Evolutionary conservation across 106 monocot species (phyloP).

Genomic region (Xerophyta viscosa): DNA sequence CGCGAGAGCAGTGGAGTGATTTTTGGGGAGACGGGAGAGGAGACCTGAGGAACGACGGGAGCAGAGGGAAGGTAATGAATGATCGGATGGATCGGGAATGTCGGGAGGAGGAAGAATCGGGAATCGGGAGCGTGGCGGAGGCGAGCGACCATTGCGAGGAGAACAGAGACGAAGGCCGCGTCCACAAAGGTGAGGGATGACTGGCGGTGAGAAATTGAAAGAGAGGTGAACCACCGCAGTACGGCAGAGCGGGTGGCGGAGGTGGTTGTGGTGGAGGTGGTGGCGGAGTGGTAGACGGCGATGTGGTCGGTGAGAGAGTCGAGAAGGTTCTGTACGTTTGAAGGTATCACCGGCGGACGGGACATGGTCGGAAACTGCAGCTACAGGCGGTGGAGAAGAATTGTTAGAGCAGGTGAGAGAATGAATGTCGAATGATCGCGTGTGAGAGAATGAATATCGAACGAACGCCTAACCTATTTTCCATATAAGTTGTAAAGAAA

Average conservation of each 20-base stretch:
- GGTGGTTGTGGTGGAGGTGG: constrained; percentile 13
- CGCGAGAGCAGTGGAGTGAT: constrained; percentile 11
- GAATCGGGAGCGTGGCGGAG: constrained; percentile 45
- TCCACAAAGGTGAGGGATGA: constrained; percentile 57
- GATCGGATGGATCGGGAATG: constrained; percentile 30
- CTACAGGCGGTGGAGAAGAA: too few species aligned
- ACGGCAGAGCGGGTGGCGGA: constrained; percentile 40
- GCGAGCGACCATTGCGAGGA: constrained; percentile 53
- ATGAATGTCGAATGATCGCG: too few species aligned
- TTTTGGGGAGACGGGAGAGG: constrained; percentile 20
- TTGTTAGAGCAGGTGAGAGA: too few species aligned
- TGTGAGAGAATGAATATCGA: too few species aligned
- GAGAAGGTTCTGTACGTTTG: constrained; percentile 34
- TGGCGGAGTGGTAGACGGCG: constrained; percentile 57
- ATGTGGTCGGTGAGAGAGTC: constrained; percentile 81
- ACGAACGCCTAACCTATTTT: too few species aligned
- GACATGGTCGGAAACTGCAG: too few species aligned
- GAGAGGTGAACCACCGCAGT: constrained; percentile 72
- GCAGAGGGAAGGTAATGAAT: constrained; percentile 48
- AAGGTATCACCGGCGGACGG: too few species aligned
- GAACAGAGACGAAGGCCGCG: constrained; percentile 32
- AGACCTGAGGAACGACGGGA: constrained; percentile 49
- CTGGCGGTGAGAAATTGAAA: constrained; percentile 40
- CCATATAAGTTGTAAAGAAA: too few species aligned
- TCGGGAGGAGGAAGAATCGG: constrained; percentile 85